Evolutionary conservation across 1,139 yeast species (phyloP).

Genomic region (Pichia sp.): DNA sequence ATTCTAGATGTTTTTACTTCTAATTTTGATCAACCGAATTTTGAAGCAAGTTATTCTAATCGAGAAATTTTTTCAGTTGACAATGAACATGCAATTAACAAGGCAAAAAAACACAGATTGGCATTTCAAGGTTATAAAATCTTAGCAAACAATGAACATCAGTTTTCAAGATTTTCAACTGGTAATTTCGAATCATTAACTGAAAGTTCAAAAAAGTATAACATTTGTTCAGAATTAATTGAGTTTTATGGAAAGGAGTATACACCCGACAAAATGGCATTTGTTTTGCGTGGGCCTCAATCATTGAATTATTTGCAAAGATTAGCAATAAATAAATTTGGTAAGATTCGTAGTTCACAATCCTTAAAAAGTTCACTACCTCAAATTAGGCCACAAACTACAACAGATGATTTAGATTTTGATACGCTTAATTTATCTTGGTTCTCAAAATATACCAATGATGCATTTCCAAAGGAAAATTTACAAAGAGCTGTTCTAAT

Average conservation of each 20-base stretch:
- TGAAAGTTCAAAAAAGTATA: conserved; percentile 18
- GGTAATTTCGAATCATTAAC: conserved; percentile 36
- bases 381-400: not conserved
- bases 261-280: conserved; percentile 38
- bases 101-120: conserved; percentile 37
- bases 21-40: conserved; percentile 44
- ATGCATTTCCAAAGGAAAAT: conserved; percentile 8
- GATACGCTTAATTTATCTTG: conserved; percentile 16
- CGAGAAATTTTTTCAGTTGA: conserved; percentile 55
- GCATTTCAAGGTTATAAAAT: conserved; percentile 54
- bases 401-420: not conserved
- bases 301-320: conserved; percentile 52
- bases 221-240: conserved; percentile 26
- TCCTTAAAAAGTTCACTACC: not conserved
- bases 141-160: conserved; percentile 39
- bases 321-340: conserved; percentile 39
- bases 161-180: conserved; percentile 41
- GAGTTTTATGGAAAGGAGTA: conserved; percentile 32
- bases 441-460: conserved; percentile 13
- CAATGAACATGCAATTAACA: conserved; percentile 56
- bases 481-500: conserved; percentile 18
- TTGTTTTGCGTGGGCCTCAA: conserved; percentile 59
- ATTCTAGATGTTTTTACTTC: conserved; percentile 46
- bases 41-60: conserved; percentile 36
- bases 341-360: conserved; percentile 11